Base-by-base conservation (phyloP, 2,329 filamentous ascomycete genomes). In the Fusarium decemcellulare region DNA sequence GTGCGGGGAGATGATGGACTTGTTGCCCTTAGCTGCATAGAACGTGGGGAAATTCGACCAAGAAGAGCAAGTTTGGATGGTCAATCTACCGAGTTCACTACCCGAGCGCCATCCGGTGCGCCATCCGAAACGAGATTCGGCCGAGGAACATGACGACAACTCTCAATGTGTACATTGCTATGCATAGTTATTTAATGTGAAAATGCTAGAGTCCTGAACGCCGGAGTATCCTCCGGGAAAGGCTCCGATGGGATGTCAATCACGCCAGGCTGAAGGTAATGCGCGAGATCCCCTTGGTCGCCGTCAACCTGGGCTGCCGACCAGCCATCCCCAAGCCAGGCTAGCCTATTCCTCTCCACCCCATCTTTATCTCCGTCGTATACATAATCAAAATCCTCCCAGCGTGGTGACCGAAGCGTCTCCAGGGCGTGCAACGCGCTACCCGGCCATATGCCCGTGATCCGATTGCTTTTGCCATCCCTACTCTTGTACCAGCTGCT, bases 191-290 rank as follows among this genome's bases (percentile, higher is more conserved):
- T 37, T 18, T 51, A 51, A 11, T 51, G 47, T 11, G 47, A 51
- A 6, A 51, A 51, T 3, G 47, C 16, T n/a, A 51, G 47, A 30
- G 37, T 51, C 18, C 16, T 51, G 2, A 36, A 51, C 32, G 23
- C 32, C 6, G 32, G 12, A 4, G 47, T 51, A 3, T 51, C 11
- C 23, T 60, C 57, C 6, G 57, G 57, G n/a, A 54, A 60, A 8
- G 57, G 57, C 48, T 46, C 57, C 7, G 57, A n/a, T 16, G 57
- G 57, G 12, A 60, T 60, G 18, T 60, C 57, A 30, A 60, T 54
- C 18, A 60, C 12, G 30, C 32, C 57, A 6, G 57, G 57, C 30
- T 60, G 57, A 30, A 60, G 32, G 57, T 44, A 60, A 60, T 60
- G 48, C 2, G 57, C 39, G 47, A 60, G 42, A 14, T 60, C 57